Base-by-base conservation (phyloP, 352 stramenopile species). In the Phytophthora pini region DNA sequence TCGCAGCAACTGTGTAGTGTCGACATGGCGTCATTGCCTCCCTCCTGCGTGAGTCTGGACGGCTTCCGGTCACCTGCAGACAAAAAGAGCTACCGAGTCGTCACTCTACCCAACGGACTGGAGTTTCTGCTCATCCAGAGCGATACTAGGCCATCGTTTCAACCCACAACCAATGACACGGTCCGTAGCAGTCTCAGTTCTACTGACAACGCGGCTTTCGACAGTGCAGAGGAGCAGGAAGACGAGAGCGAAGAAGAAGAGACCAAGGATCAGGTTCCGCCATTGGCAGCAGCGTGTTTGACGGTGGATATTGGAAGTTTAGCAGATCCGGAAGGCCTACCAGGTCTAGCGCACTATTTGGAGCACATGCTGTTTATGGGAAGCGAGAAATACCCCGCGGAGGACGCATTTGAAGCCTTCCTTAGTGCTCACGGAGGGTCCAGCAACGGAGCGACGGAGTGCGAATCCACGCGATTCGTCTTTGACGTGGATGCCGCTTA, bases 331-430 rank as follows among this genome's bases (percentile, higher is more conserved):
- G 39, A 75, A 36, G 56, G 77, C 8, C 43, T 94, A 11, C 77
- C 75, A 12, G 90, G 87, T 3, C 62, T 92, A 7, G 88, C 87
- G 8, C 89, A 97, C 57, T 97, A 92, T 57, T 74, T 97, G 20
- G 91, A 98, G 72, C 93, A 98, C 78, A 97, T 98, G 93, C 68
- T 98, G 2, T 98, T 98, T 68, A 94, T 98, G 87, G 93, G 93
- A 5, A 97, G 82, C 54, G 64, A 68, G 17, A 98, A 97, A 48
- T 98, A 97, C 65, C 93, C 92, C 1, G 79, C 87, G 48, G 94
- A 98, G 56, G 97, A 98, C 68, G 84, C 85, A 41, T 98, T 97
- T 59, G 91, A 98, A 61, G 56, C 61, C 1, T 98, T 94, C 56
- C 70, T 98, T 34, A 90, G 71, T 45, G 69, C 87, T 2, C 80